phyloP scores from a whole-genome alignment of 2,329 filamentous ascomycete species.

The Colletotrichum musicola region DNA sequence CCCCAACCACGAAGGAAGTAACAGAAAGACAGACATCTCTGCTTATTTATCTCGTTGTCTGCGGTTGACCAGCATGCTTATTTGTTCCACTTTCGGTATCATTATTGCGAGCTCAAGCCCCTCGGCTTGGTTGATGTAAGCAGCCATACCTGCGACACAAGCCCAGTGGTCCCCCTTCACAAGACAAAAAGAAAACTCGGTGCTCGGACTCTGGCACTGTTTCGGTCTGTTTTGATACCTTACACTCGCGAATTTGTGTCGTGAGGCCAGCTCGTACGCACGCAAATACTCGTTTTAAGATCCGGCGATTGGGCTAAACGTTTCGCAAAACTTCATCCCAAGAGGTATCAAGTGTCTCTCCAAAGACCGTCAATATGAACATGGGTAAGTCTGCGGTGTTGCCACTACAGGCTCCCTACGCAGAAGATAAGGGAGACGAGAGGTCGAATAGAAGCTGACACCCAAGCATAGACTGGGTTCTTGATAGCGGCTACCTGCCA shows the following conservation, averaged over 20 bases:
- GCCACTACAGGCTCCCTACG: not conserved
- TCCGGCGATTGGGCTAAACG: no score
- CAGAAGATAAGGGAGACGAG: not conserved
- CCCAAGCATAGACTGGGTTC: conserved; percentile 61
- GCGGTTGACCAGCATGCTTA: no score
- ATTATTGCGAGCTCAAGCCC: no score
- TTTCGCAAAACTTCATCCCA: no score
- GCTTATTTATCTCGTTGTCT: no score
- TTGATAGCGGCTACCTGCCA: conserved; percentile 76
- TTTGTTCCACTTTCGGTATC: no score
- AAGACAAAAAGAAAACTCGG: not conserved
- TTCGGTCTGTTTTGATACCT: conserved; percentile 1
- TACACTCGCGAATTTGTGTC: not conserved
- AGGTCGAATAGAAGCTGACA: not conserved
- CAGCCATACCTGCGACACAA: no score
- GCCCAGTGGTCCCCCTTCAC: no score
- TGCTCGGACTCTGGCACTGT: conserved; percentile 14
- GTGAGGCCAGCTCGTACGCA: not conserved
- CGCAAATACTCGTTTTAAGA: not conserved
- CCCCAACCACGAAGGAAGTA: no score
- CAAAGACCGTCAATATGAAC: conserved; percentile 11
- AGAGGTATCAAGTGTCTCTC: no score
- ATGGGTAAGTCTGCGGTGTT: conserved; percentile 27
- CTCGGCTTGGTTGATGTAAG: no score
- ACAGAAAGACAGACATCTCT: no score